phyloP scores from a whole-genome alignment of 2,329 filamentous ascomycete genomes.

The Botrytis porri region DNA sequence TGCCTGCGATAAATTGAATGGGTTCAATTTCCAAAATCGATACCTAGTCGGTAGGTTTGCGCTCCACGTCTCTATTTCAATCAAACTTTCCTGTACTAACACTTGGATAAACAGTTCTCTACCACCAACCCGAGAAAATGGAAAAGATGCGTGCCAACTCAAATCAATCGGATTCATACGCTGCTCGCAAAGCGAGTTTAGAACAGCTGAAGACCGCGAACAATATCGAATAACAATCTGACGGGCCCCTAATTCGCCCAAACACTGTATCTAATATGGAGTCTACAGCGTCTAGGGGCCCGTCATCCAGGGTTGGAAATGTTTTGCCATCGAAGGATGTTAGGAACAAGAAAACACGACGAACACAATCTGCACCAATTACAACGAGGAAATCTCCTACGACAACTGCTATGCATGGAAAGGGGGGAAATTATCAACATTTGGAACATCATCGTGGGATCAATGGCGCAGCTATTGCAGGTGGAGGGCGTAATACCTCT shows the following conservation, averaged over 20 bases:
- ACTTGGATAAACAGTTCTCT: constrained; percentile 53
- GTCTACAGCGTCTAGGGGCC: constrained; percentile 25
- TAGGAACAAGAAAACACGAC: constrained; percentile 18
- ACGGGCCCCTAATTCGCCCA: constrained; percentile 47
- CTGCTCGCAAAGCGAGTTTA: constrained; percentile 92
- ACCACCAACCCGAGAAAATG: constrained; percentile 78
- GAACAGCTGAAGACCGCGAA: constrained; percentile 97
- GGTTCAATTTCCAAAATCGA: constrained; percentile 99
- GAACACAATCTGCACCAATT: constrained; percentile 17
- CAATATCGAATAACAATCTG: constrained; percentile 93
- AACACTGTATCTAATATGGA: constrained; percentile 13
- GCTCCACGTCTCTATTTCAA: constrained; percentile 4
- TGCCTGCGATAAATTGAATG: constrained; percentile 99
- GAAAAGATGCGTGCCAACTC: constrained; percentile 56
- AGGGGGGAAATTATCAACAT: constrained; percentile 16
- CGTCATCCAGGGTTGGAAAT: constrained; percentile 26
- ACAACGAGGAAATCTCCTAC: constrained; percentile 8
- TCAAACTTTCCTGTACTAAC: constrained; percentile 18
- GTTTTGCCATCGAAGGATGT: constrained; percentile 7
- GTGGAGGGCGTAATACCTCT: constrained; percentile 19
- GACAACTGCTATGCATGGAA: constrained; percentile 14
- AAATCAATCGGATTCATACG: constrained; percentile 77
- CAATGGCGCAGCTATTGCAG: background rate
- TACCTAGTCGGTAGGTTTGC: constrained; percentile 85
- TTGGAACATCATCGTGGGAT: constrained; percentile 13